Base-by-base conservation (phyloP, 768 basidiomycete species). In the Boletus reticuloceps region DNA sequence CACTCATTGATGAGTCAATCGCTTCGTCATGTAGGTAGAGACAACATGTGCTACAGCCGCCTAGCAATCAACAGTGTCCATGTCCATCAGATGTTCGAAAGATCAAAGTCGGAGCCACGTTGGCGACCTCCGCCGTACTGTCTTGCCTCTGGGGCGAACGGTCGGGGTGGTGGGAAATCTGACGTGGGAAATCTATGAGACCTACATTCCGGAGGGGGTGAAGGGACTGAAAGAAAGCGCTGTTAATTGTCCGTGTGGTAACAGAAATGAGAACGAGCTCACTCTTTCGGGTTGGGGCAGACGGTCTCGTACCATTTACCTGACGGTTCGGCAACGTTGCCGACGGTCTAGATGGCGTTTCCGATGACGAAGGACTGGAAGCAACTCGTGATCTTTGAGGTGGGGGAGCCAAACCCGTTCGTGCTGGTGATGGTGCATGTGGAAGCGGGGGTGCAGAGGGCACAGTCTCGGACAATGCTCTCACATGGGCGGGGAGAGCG, bases 101-200 rank as follows among this genome's bases (percentile, higher is more conserved):
- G 56, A 71, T 90, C 82, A 74, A 91, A 92, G 52, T 82, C 78
- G 62, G 86, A 84, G n/a, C 91, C 91, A 53, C 77, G 77, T 62
- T 76, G 72, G 50, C 84, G 82, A 31, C 88, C 87, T 65, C 84
- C 85, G 13, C 70, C 72, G 66, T 94, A 94, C 40, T 75, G 74
- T 64, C 79, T 86, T 29, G 67, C 61, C 32, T 67, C 74, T 6
- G 69, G 64, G 36, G 68, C 67, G 68, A 91, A 93, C 27, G 76
- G 75, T 39, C 89, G 82, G 5, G 91, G 91, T 14, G 84, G 83
- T 1, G 91, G 91, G 66, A 93, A 91, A 48, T 85, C 89, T 14
- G 76, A 73, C n/a, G 85, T 80, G 8, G 89, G 89, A 66, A 91
- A 94, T 16, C 77, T 84, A 64, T 90, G 86, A 22, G 77, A 69